phyloP scores from a whole-genome alignment of 768 basidiomycete genomes.

The Calocybe indica region DNA sequence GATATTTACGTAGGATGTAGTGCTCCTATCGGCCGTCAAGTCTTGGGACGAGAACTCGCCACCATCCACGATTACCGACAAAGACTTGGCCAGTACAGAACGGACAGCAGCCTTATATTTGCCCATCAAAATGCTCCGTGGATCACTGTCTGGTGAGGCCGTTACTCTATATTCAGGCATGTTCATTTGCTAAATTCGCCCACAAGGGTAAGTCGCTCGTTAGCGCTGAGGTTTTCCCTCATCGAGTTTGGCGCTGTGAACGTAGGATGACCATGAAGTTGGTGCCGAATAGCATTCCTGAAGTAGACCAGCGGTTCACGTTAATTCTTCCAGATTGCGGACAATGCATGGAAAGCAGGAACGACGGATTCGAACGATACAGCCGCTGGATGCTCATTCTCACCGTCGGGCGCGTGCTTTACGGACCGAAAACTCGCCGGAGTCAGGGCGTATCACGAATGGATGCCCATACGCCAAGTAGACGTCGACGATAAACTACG shows the following conservation, averaged over 20 bases:
- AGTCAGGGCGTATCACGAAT: constrained; percentile 54
- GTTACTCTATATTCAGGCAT: not conserved
- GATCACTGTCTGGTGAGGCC: constrained; percentile 47
- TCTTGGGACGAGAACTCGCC: constrained; percentile 48
- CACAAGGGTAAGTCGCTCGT: not conserved
- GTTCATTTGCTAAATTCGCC: no score
- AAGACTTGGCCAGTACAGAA: constrained; percentile 46
- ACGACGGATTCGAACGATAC: constrained; percentile 53
- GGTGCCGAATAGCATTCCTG: not conserved
- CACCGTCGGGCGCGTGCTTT: constrained; percentile 49
- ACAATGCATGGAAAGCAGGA: constrained; percentile 53
- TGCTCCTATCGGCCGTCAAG: constrained; percentile 40
- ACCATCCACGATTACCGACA: constrained; percentile 52
- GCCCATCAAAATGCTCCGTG: constrained; percentile 48
- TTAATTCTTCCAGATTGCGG: constrained; percentile 32
- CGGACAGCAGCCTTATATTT: constrained; percentile 38
- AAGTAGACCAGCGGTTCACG: no score
- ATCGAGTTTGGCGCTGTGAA: not conserved
- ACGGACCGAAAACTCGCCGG: constrained; percentile 55
- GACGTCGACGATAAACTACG: constrained; percentile 47
- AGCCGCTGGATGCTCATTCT: constrained; percentile 40
- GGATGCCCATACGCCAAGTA: constrained; percentile 59
- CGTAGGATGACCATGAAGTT: constrained; percentile 47
- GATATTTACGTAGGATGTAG: constrained; percentile 16
- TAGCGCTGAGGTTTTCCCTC: not conserved